Conservation (phyloP, 495 filamentous ascomycete species). For the Oleoguttula mirabilis region DNA sequence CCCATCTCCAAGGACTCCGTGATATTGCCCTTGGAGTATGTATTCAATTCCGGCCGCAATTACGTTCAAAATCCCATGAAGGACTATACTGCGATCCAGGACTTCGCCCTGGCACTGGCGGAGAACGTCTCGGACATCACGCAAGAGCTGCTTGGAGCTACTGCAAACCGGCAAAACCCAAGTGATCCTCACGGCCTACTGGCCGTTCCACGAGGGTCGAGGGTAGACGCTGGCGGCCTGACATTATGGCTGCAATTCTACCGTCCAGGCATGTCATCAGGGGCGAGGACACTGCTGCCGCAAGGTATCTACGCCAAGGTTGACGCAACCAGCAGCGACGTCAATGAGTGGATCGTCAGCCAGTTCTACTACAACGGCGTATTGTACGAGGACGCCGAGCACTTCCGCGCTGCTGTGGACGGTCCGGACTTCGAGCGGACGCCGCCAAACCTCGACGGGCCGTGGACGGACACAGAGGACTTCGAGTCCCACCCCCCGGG, state of each 20-base stretch:
- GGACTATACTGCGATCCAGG: slow-evolving; percentile 21
- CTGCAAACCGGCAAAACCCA: slow-evolving; percentile 8
- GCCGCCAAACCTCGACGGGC: slow-evolving; percentile 33
- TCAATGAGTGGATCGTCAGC: slow-evolving; percentile 33
- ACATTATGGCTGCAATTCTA: slow-evolving; percentile 17
- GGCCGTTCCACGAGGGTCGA: slow-evolving; percentile 10
- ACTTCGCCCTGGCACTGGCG: slow-evolving; percentile 26
- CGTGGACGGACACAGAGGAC: slow-evolving; percentile 33
- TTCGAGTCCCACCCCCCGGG: slow-evolving; percentile 30
- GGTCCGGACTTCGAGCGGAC: slow-evolving; percentile 35
- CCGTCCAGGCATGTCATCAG: slow-evolving; percentile 9
- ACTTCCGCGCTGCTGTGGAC: slow-evolving; percentile 34
- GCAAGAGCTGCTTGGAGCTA: slow-evolving; percentile 22
- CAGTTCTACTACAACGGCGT: slow-evolving; percentile 40
- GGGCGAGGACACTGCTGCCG: slow-evolving; percentile 14
- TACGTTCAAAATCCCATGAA: slow-evolving; percentile 28
- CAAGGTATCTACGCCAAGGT: slow-evolving; percentile 19
- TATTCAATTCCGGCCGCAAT: slow-evolving; percentile 31
- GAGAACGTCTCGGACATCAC: slow-evolving; percentile 31
- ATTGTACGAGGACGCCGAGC: slow-evolving; percentile 36
- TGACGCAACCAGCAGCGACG: slow-evolving; percentile 10
- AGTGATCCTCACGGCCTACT: slow-evolving; percentile 12
- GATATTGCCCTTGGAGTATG: slow-evolving; percentile 19
- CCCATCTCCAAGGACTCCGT: slow-evolving; percentile 25
- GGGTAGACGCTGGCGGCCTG: slow-evolving; percentile 10